Evolutionary conservation across 1,139 yeast species (phyloP).

Genomic region (Candida sp.): DNA sequence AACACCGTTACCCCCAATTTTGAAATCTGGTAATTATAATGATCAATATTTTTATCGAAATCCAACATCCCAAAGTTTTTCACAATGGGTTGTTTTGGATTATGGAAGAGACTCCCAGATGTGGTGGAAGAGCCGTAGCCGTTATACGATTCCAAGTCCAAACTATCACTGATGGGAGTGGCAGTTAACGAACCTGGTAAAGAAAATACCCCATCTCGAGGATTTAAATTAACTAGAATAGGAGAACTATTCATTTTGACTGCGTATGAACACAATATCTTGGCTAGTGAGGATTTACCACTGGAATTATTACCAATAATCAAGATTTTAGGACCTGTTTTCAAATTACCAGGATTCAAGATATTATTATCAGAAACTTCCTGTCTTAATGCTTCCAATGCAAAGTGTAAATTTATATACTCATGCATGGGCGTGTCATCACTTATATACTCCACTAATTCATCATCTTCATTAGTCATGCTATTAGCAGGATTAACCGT

Average conservation of each 20-base stretch:
- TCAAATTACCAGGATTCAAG: slow-evolving; percentile 10
- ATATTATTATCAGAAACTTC: slow-evolving; percentile 23
- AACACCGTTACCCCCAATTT: slow-evolving; percentile 58
- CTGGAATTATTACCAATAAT: slow-evolving; percentile 68
- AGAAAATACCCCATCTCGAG: slow-evolving; percentile 72
- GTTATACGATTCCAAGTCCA: slow-evolving; percentile 68
- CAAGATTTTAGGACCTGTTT: slow-evolving; percentile 63
- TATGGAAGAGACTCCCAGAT: slow-evolving; percentile 81
- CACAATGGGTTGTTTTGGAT: slow-evolving; percentile 85
- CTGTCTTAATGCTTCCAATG: slow-evolving; percentile 62
- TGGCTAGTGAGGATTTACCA: slow-evolving; percentile 78
- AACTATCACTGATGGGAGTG: slow-evolving; percentile 73
- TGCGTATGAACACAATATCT: slow-evolving; percentile 73
- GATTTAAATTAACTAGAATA: slow-evolving; percentile 77
- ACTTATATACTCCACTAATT: slow-evolving; percentile 57
- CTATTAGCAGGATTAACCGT: slow-evolving; percentile 44
- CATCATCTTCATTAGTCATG: slow-evolving; percentile 27
- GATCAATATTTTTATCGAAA: slow-evolving; percentile 54
- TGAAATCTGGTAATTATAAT: slow-evolving; percentile 54
- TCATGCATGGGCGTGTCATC: slow-evolving; percentile 68
- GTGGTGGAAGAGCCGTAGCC: slow-evolving; percentile 87
- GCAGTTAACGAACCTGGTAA: slow-evolving; percentile 88
- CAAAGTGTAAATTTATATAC: slow-evolving; percentile 71
- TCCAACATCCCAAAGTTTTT: slow-evolving; percentile 74
- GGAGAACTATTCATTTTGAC: slow-evolving; percentile 64